Evolutionary conservation across 805 yeast genomes (phyloP), one percentile per base, ranked within the genome.

Genomic region (Candida insectorum): DNA sequence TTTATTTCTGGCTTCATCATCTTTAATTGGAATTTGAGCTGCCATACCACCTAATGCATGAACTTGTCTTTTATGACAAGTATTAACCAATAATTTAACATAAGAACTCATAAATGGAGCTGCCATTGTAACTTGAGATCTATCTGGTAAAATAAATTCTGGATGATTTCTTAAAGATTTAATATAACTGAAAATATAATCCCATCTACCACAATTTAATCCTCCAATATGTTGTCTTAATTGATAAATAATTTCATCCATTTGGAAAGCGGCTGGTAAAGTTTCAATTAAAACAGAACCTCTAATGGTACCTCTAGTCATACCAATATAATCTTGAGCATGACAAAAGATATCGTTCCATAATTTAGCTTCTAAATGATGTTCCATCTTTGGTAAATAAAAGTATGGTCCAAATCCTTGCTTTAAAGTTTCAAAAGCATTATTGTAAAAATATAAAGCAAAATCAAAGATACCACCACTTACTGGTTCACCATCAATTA

Each of bases 31-130:
- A 48, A 84, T 81, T 46, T 82, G 85, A 4, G 91, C 91, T 44
- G 93, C 91, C 94, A 84, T 84, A 48, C 94, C 94, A 48, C 94
- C 93, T 79, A 84, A 81, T 13, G 91, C 91, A 53, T 83, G 89
- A 26, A 83, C 91, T 42, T 81, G 83, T 63, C 91, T 73, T 49
- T 75, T 70, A 56, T 84, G 94, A 59, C 87, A 80, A 28, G 78
- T 75, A 56, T 79, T 72, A 46, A 84, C 85, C 57, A 84, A 68
- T 49, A 80, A 72, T 48, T 77, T 77, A 34, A 83, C 91, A 52
- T 84, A 84, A 12, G 84, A 75, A 17, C 81, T 69, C 93, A 84
- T 83, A 60, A 84, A 84, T 40, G 89, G 85, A 16, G 85, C 82
- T 24, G 75, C 65, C 94, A 84, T 84, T 12, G 86, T 82, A 27